Base-by-base conservation (phyloP, 139 green algal genomes). In the Microglena sp. region DNA sequence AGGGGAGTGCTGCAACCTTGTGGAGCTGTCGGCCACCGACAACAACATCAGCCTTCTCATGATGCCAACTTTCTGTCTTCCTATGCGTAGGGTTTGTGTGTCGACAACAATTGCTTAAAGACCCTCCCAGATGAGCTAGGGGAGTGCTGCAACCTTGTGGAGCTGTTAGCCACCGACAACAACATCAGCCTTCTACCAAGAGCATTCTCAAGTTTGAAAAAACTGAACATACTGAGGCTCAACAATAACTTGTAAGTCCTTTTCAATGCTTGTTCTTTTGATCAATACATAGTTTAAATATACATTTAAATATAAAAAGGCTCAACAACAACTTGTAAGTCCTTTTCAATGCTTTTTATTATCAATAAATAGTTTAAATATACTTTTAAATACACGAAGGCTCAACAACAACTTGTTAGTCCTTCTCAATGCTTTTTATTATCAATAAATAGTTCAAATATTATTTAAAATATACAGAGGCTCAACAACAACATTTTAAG, bases 81-180 rank as follows among this genome's bases (percentile, higher is more conserved):
- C n/a, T n/a, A n/a, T n/a, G n/a, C n/a, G 44, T n/a, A 61, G 33
- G 44, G 34, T 33, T 57, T 72, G 24, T 8, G 32, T 27, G 57
- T 31, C 24, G 66, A 72, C 58, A n/a, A 5, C 32, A 72, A 72
- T 59, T 4, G 3, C 7, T 44, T 72, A 31, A 18, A 55, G 43
- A 5, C 1, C 5, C 66, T 72, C 40, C 66, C 66, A 44, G 44
- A 40, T 0, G 31, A 28, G n/a, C 3, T 72, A 27, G 66, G 66
- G 64, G 66, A 8, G 66, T 69, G 24, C 28, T 36, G 1, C 69
- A 78, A 22, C 40, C 40, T 50, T 50, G 40, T 50, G 40, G 11
- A 24, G 15, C 40, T 50, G 40, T 11, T 50, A 15, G 40, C 11
- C 15, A 50, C 11, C 40, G 11, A 50, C 40, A 50, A 50, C 40